A percentile compares a stretch with the other conserved stretches of the same genome.
phyloP scores from a whole-genome alignment of 148 eudicot species.

The Chenopodium quinoa region DNA sequence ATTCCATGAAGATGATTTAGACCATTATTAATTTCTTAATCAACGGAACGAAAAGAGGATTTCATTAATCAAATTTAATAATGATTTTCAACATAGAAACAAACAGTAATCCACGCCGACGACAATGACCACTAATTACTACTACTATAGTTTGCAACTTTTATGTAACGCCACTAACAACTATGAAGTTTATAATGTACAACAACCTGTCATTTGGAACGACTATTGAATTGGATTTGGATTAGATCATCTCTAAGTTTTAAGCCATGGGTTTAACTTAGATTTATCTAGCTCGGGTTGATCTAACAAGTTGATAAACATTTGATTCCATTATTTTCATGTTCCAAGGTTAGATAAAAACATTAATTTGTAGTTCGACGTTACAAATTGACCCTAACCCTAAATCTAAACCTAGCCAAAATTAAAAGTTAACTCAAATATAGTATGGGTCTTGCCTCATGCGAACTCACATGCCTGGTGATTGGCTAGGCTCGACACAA shows the following conservation, averaged over 20 bases:
- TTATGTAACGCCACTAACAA: background rate
- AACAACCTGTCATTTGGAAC: background rate
- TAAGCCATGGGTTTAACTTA: background rate
- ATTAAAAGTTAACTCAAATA: too few relatives aligned
- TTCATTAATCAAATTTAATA: slow-evolving; percentile 7
- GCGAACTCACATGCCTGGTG: too few relatives aligned
- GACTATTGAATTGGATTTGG: background rate
- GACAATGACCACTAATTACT: slow-evolving; percentile 7
- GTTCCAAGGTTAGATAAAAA: too few relatives aligned
- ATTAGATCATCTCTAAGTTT: background rate
- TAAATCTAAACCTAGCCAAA: too few relatives aligned
- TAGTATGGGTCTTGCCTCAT: too few relatives aligned
- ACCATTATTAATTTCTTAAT: slow-evolving; percentile 16
- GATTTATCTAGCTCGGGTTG: too few relatives aligned
- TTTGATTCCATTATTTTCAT: too few relatives aligned
- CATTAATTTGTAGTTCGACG: too few relatives aligned
- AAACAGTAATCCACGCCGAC: slow-evolving; percentile 24
- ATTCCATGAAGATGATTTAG: slow-evolving; percentile 24
- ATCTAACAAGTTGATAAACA: too few relatives aligned
- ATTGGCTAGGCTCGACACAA: too few relatives aligned
- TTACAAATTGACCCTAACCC: too few relatives aligned
- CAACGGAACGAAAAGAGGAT: slow-evolving; percentile 5
- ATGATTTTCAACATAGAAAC: slow-evolving; percentile 10
- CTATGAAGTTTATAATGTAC: background rate
- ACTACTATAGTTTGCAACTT: background rate